Conservation (phyloP, 2,329 filamentous ascomycete genomes). For the Aureobasidium sp. region DNA sequence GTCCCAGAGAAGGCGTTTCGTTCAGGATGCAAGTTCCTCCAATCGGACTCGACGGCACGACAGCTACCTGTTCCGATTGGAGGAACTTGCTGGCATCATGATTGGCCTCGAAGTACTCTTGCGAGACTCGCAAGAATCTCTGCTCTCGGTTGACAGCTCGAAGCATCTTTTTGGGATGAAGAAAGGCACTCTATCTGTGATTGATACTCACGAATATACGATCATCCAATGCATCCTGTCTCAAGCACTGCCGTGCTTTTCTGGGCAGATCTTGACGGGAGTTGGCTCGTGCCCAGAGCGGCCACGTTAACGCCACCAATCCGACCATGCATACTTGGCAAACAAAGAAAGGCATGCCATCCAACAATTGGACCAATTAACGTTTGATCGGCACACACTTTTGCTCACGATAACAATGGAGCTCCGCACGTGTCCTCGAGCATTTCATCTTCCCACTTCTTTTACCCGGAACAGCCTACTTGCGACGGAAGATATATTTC, state of each 20-base stretch:
- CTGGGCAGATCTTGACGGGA: slow-evolving; percentile 1
- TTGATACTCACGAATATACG: not conserved
- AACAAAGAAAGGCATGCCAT: not conserved
- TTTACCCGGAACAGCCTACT: not conserved
- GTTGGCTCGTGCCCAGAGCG: slow-evolving; percentile 5
- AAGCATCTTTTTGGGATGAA: not conserved
- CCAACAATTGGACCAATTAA: slow-evolving; percentile 8
- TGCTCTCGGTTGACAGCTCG: not conserved
- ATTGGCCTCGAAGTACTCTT: not conserved
- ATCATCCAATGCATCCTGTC: not conserved
- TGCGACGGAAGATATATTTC: not conserved
- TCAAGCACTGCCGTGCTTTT: not conserved
- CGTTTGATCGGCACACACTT: slow-evolving; percentile 4
- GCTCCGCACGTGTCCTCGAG: slow-evolving; percentile 9
- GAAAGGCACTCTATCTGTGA: not conserved
- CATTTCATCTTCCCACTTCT: not conserved
- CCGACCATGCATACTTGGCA: no score
- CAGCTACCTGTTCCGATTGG: not conserved
- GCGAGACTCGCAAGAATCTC: not conserved
- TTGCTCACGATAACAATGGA: not conserved
- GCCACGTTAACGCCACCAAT: slow-evolving; percentile 1
- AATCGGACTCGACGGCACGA: not conserved
- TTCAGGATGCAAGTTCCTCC: not conserved
- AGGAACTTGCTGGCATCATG: not conserved
- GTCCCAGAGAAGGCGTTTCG: no score